phyloP scores from a whole-genome alignment of 495 filamentous ascomycete genomes.

The Niebla homalea region DNA sequence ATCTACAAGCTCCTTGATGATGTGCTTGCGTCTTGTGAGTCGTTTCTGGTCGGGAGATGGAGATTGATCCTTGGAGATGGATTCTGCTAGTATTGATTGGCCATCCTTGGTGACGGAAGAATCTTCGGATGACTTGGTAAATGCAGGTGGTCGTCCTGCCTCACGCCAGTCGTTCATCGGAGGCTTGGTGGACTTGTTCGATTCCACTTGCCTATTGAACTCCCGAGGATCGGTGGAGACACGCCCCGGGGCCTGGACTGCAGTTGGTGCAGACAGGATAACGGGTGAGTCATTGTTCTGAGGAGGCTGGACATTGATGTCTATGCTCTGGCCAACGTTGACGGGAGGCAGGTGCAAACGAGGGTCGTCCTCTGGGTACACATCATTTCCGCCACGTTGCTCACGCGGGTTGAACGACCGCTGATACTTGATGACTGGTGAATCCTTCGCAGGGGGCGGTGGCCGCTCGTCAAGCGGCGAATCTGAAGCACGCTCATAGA shows the following conservation, averaged over 20 bases:
- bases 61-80: constrained; percentile 21
- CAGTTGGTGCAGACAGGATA: constrained; percentile 26
- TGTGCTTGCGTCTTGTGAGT: constrained; percentile 52
- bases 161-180: constrained; percentile 22
- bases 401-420: not conserved
- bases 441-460: constrained; percentile 19
- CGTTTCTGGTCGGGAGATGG: constrained; percentile 44
- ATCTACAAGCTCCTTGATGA: constrained; percentile 82
- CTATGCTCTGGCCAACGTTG: constrained; percentile 24
- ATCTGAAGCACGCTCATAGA: constrained; percentile 31
- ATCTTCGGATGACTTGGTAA: constrained; percentile 16
- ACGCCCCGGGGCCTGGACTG: no score
- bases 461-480: constrained; percentile 19
- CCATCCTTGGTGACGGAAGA: constrained; percentile 27
- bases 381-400: not conserved
- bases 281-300: constrained; percentile 19
- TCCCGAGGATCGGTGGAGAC: no score
- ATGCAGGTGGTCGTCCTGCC: not conserved
- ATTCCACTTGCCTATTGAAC: no score
- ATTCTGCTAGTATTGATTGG: constrained; percentile 23
- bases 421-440: not conserved
- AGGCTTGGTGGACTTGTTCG: no score
- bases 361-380: constrained; percentile 2
- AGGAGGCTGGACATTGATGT: constrained; percentile 23
- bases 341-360: constrained; percentile 23